Percentiles rank a stretch among this genome's conserved stretches.
phyloP scores from a whole-genome alignment of 192 early-diverging fungal species.

The Martensiomyces pterosporus region DNA sequence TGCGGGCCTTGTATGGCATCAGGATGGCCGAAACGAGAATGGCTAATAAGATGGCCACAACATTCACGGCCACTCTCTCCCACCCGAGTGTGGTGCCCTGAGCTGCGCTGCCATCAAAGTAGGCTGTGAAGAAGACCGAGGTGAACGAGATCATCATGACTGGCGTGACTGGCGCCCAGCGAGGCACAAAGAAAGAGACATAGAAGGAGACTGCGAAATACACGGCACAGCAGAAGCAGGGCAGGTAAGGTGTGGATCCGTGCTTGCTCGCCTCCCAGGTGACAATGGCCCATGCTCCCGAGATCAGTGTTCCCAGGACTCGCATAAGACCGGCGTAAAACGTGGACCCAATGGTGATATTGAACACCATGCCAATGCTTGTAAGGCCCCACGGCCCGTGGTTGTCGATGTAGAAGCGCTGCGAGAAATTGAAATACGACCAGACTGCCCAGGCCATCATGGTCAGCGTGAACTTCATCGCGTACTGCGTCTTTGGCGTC shows the following conservation, averaged over 20 bases:
- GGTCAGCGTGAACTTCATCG: conserved; percentile 36
- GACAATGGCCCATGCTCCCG: conserved; percentile 40
- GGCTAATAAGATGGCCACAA: conserved; percentile 27
- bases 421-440: conserved; percentile 25
- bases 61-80: conserved; percentile 34
- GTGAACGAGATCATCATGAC: conserved; percentile 37
- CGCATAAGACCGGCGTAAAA: conserved; percentile 25
- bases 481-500: conserved; percentile 32
- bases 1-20: conserved; percentile 44
- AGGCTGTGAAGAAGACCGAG: conserved; percentile 29
- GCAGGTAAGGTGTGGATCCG: conserved; percentile 8
- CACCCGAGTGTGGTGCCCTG: conserved; percentile 23
- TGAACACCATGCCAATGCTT: conserved; percentile 27
- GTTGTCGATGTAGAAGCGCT: conserved; percentile 15
- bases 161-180: conserved; percentile 14
- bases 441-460: conserved; percentile 44
- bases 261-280: conserved; percentile 24
- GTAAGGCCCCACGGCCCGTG: conserved; percentile 34
- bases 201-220: conserved; percentile 33
- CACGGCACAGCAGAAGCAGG: conserved; percentile 24
- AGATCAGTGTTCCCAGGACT: conserved; percentile 12
- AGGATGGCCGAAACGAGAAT: conserved; percentile 31
- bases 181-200: conserved; percentile 18
- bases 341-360: conserved; percentile 37
- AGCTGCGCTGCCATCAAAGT: background rate